Percentiles rank a stretch among this genome's conserved stretches.
Evolutionary conservation across 148 eudicot species (phyloP).

Genomic region (Nepenthes mirabilis): DNA sequence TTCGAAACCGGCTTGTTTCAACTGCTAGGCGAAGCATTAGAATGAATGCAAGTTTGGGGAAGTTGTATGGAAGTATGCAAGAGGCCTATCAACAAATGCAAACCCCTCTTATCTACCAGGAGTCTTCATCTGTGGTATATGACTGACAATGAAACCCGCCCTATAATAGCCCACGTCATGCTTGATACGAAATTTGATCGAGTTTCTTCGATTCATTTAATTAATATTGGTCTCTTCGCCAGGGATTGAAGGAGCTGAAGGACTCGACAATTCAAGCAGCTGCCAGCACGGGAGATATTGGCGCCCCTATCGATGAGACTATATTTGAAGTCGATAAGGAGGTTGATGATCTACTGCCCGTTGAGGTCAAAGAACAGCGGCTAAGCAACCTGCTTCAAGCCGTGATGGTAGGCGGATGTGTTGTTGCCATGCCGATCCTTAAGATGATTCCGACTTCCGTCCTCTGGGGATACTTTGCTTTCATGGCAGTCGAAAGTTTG

Average conservation of each 20-base stretch:
- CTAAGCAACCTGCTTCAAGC: constrained; percentile 76
- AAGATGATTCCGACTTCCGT: constrained; percentile 88
- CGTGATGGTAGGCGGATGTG: constrained; percentile 74
- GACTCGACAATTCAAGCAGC: constrained; percentile 73
- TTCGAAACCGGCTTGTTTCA: constrained; percentile 58
- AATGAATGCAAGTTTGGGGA: constrained; percentile 61
- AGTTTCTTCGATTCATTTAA: background rate
- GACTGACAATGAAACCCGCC: background rate
- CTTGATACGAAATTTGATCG: background rate
- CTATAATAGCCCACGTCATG: background rate
- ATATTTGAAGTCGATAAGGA: constrained; percentile 81
- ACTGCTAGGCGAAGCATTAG: constrained; percentile 63
- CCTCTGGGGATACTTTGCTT: constrained; percentile 89
- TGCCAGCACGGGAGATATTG: constrained; percentile 58
- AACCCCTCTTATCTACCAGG: constrained; percentile 77
- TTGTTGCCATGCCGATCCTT: constrained; percentile 83
- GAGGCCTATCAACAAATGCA: constrained; percentile 88
- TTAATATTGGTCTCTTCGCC: background rate
- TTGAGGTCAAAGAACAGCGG: constrained; percentile 92
- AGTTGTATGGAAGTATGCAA: constrained; percentile 80
- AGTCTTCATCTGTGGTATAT: constrained; percentile 44
- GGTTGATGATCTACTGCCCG: constrained; percentile 72
- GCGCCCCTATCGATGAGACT: constrained; percentile 75
- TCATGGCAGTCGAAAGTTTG: constrained; percentile 91
- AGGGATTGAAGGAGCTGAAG: constrained; percentile 80